Evolutionary conservation across 495 filamentous ascomycete genomes (phyloP).

Genomic region (Trichoderma reesei): DNA sequence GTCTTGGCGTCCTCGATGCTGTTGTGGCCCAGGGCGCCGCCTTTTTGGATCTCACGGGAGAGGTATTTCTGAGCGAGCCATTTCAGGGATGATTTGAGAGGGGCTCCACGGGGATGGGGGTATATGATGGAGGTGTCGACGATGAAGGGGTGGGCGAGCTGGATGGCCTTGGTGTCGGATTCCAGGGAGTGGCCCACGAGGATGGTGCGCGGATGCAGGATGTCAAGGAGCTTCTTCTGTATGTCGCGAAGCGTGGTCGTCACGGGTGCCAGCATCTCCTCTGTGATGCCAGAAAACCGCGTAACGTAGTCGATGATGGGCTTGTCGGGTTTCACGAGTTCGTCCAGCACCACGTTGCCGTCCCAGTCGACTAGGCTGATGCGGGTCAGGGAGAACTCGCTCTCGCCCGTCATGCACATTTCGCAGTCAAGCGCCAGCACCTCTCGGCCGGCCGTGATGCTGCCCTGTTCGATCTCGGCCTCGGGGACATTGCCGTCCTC

Average conservation of each 20-base stretch:
- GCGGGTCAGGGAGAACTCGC: conserved; percentile 70
- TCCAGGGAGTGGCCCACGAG: conserved; percentile 88
- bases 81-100: conserved; percentile 65
- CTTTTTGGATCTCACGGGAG: conserved; percentile 75
- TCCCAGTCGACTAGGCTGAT: conserved; percentile 84
- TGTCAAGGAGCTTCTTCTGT: conserved; percentile 59
- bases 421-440: conserved; percentile 86
- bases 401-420: conserved; percentile 79
- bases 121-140: conserved; percentile 83
- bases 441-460: conserved; percentile 73
- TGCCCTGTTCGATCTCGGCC: conserved; percentile 63
- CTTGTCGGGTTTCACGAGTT: conserved; percentile 80
- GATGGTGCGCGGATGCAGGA: conserved; percentile 67
- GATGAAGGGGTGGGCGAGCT: conserved; percentile 82
- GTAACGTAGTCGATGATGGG: conserved; percentile 88
- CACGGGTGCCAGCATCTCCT: conserved; percentile 65
- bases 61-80: conserved; percentile 75
- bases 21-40: conserved; percentile 61
- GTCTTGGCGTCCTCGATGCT: conserved; percentile 85
- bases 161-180: conserved; percentile 74
- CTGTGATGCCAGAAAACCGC: conserved; percentile 80
- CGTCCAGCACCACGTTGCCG: conserved; percentile 70
- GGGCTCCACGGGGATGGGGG: conserved; percentile 43
- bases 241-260: conserved; percentile 80
- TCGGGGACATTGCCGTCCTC: conserved; percentile 60